Base-by-base conservation (phyloP, 352 stramenopile genomes). In the Phytophthora megakarya region DNA sequence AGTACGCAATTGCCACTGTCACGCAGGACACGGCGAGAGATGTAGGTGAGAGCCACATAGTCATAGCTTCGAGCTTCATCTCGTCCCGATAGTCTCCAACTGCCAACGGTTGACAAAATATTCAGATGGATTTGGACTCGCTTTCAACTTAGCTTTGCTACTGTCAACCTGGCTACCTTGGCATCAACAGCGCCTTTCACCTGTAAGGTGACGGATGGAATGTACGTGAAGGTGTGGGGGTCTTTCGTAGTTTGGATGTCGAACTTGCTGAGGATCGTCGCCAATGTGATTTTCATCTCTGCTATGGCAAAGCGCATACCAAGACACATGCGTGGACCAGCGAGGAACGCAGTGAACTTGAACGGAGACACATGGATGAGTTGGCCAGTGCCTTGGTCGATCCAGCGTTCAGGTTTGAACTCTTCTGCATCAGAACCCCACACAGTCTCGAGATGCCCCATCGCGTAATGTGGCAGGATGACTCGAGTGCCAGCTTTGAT, bases 371-470 rank as follows among this genome's bases (percentile, higher is more conserved):
- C 37, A 33, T 60, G 64, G 9, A 70, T 33, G 11, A 71, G 45
- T 38, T 76, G 78, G 15, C 51, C 57, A 3, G 54, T 52, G 42
- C 46, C 28, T 21, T 4, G 16, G 39, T 88, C 75, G 47, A 92
- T 72, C 78, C 80, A 92, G 8, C 80, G 76, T 30, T 92, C 78
- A 0, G 86, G 82, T 12, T 84, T 84, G 56, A 76, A 90, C 35
- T 75, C 50, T 1, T 69, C 63, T 2, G 78, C 80, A 52, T 93
- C 84, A 1, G 76, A 26, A 0, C 69, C 69, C 69, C 64, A 76
- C n/a, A 76, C 61, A 32, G 63, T 76, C 26, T 72, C 69, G 16
- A 85, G 62, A 22, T 75, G 72, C 2, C 70, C 80, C 44, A 89
- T 85, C 10, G 75, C 76, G 63, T 88, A 95, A 25, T 82, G 76